Base-by-base conservation (phyloP, 805 yeast genomes). In the Scheffersomyces spartinae region DNA sequence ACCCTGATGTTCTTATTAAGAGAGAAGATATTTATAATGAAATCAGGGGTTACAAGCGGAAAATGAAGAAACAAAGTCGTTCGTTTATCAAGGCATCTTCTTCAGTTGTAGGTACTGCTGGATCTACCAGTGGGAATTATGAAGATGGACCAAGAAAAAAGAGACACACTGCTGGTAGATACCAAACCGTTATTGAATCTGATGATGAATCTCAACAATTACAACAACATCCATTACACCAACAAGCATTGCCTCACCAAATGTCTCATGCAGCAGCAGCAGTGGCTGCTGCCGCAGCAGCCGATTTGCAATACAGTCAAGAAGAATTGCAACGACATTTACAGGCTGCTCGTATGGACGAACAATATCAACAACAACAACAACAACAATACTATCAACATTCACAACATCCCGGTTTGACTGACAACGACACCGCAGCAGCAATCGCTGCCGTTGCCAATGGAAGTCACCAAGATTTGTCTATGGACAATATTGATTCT, bases 11-110 rank as follows among this genome's bases (percentile, higher is more conserved):
- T 22, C 52, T 66, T 21, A 67, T 68, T 35, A 68, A 68, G 44
- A 52, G 74, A 30, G 74, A 68, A 39, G 75, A 68, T 41, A 68
- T 68, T 28, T 68, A 68, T 43, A 68, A 68, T 42, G 74, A 68
- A 38, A 67, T 68, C 38, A 44, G 75, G 28, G 71, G 71, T 11
- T 60, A 67, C 46, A 68, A 68, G 42, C 57, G 72, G 33, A 67
- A 64, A 40, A 51, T 60, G 33, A 59, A 58, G 47, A 54, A 54
- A 35, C 64, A 53, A 36, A 46, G n/a, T n/a, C n/a, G n/a, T 4
- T 23, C 21, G 19, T n/a, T 4, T 16, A 8, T 14, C 25, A 18
- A 24, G 25, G 17, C 18, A 20, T 19, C 15, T 13, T 10, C 27
- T 22, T 12, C 32, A 32, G 34, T 28, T 6, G 32, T 26, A 9